These are phyloP conservation scores for Emiliania huxleyi DNA, from an alignment of 78 protist species.

Conservation along the genomic window DNA sequence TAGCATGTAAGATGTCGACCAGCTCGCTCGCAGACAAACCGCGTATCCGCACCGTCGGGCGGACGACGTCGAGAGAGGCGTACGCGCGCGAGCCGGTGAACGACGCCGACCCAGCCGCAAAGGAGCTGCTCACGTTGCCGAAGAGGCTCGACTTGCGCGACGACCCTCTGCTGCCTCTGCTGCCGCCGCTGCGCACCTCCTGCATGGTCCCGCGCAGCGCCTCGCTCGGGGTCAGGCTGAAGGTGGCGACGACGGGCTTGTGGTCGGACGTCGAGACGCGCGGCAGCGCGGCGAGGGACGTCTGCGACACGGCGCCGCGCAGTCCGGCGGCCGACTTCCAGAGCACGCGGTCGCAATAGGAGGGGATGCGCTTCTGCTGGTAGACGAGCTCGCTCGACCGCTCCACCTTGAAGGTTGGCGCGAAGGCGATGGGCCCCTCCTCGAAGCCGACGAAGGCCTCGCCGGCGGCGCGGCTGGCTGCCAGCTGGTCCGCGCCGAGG, in stretches of 20 bases:
- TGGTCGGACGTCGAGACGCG: background rate
- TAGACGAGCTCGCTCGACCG: background rate
- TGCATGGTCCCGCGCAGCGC: too few species aligned
- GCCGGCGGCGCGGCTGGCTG: background rate
- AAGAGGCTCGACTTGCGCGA: too few species aligned
- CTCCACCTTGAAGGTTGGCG: slow-evolving; percentile 74
- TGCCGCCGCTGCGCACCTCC: too few species aligned
- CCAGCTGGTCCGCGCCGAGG: slow-evolving; percentile 68
- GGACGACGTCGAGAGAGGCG: too few species aligned
- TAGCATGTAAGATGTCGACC: too few species aligned
- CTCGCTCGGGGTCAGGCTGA: background rate
- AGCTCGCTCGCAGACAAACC: too few species aligned
- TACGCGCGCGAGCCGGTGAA: too few species aligned
- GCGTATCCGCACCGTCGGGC: too few species aligned
- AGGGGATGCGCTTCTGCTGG: slow-evolving; percentile 34
- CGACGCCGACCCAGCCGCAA: too few species aligned
- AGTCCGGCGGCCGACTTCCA: background rate
- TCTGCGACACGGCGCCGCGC: background rate
- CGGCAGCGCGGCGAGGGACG: background rate
- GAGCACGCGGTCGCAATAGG: slow-evolving; percentile 50
- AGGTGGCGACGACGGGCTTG: background rate
- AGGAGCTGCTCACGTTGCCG: too few species aligned
- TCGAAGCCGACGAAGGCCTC: slow-evolving; percentile 64
- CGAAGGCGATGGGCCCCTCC: slow-evolving; percentile 39
- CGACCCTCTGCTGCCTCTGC: too few species aligned